Evolutionary conservation across 2,329 filamentous ascomycete genomes (phyloP), one percentile per base, ranked within the genome.

Genomic region (Fusarium concolor): DNA sequence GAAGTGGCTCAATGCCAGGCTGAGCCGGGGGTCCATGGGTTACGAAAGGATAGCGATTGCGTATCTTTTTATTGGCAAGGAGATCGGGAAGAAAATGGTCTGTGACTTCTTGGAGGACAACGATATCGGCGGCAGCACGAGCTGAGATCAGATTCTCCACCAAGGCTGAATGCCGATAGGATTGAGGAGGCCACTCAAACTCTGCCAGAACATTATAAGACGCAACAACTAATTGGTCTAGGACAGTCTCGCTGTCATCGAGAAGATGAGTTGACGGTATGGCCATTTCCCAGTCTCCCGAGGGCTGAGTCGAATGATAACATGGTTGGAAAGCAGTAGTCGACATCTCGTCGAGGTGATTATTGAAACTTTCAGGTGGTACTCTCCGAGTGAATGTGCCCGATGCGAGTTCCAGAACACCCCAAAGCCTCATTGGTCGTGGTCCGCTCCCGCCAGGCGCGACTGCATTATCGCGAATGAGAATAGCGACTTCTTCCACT

Each of bases 71-170:
- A 55, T 86, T 75, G 4, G 73, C 70, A 3, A 91, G 83, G 1
- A 92, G 77, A 57, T 82, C 83, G 0, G 82, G 80, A 0, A 92
- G 81, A 62, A 91, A 90, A 39, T 86, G 82, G 63, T 91, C 88
- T 0, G 88, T 89, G 2, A 91, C 86, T 76, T 91, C 89, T 73
- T 91, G 84, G 7, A 92, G 80, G 5, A 86, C 78, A 10, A 87
- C 67, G 5, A 86, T 75, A 56, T 87, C 84, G 10, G 85, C 79
- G 1, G 71, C 59, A 5, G 83, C 83, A 10, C 76, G 74, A 6
- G 73, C 56, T 0, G 81, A 79, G 6, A 86, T 71, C 4, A 87
- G 74, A 56, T 81, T 85, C 9, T 75, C 70, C 20, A 85, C 59
- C 44, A 87, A 70, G 10, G 81, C 68, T 3, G 81, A 74, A 57